Base-by-base conservation (phyloP, 306 rosid species). In the Geum urbanum region DNA sequence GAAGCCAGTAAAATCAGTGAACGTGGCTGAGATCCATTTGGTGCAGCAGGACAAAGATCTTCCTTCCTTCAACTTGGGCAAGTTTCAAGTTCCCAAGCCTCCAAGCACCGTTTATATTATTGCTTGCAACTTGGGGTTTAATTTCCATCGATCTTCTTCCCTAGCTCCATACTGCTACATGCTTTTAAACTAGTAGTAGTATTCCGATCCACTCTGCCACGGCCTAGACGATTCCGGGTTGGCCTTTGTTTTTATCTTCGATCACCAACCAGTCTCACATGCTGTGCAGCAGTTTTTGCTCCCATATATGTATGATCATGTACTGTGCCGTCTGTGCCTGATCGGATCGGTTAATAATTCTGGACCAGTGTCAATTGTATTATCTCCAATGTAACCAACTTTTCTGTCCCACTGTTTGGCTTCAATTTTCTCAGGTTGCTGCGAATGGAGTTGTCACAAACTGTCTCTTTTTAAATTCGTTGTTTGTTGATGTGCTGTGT, bases 1-100 rank as follows among this genome's bases (percentile, higher is more conserved):
- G 0, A 2, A 55, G 24, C 65, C 65, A 55, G 44, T 70, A 2
- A 55, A 56, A 1, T 6, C 16, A 22, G 15, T 8, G 18, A 14
- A 54, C 64, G 65, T 69, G 73, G 73, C 64, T 19, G 37, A 14
- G 11, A 54, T 5, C 41, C 73, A 54, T 41, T 69, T 53, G 53
- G 19, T 9, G 16, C 73, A 18, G 32, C 67, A 4, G 14, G 37
- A 32, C 49, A 19, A 22, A 54, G 41, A 9, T 47, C 65, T 50
- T 16, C 47, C 72, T 10, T 70, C 55, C 74, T 40, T 70, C 74
- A 24, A 70, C 44, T 70, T 56, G 74, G 74, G 64, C 48, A 56
- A 55, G 66, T 61, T 69, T 63, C 44, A 20, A 69, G 53, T 69
- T 22, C 63, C 70, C 18, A 49, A 67, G 47, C 27, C 9, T 32